These are phyloP conservation scores for California macrophylla DNA, from an alignment of 441 rosid species.

Conservation along the genomic window DNA sequence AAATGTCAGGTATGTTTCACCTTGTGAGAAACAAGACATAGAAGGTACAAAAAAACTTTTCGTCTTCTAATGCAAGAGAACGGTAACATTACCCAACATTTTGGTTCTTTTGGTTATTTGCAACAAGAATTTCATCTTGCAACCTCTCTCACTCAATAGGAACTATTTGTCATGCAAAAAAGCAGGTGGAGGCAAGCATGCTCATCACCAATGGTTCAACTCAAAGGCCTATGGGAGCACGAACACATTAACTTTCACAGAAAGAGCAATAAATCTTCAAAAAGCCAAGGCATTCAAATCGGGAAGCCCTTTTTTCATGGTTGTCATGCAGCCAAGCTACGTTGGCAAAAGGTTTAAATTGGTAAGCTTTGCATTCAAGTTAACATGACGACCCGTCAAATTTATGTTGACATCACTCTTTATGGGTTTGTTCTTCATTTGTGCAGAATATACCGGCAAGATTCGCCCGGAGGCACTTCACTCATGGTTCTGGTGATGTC, in stretches of 20 bases:
- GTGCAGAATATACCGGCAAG: neutral
- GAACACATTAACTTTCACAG: neutral
- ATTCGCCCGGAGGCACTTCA: neutral
- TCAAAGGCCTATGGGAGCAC: neutral
- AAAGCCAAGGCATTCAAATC: neutral
- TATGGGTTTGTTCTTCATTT: neutral
- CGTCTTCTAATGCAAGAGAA: too few species aligned
- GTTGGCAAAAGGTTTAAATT: neutral
- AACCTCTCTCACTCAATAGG: neutral
- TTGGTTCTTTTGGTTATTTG: too few species aligned
- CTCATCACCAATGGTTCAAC: neutral
- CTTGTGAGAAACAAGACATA: neutral
- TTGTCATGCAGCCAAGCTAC: neutral
- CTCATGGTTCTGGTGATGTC: neutral
- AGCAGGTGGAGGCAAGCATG: neutral
- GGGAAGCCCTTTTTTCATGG: neutral
- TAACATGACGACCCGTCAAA: neutral
- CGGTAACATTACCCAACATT: too few species aligned
- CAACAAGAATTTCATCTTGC: too few species aligned
- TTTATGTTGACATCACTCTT: neutral
- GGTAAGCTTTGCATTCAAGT: neutral
- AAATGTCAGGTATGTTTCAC: neutral
- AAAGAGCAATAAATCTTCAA: neutral
- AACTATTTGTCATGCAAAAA: neutral
- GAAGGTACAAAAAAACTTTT: neutral